A percentile compares a stretch with the other conserved stretches of the same genome.
These are phyloP conservation scores for Cyberlindnera veronae DNA, from an alignment of 805 yeast species.

Conservation along the genomic window DNA sequence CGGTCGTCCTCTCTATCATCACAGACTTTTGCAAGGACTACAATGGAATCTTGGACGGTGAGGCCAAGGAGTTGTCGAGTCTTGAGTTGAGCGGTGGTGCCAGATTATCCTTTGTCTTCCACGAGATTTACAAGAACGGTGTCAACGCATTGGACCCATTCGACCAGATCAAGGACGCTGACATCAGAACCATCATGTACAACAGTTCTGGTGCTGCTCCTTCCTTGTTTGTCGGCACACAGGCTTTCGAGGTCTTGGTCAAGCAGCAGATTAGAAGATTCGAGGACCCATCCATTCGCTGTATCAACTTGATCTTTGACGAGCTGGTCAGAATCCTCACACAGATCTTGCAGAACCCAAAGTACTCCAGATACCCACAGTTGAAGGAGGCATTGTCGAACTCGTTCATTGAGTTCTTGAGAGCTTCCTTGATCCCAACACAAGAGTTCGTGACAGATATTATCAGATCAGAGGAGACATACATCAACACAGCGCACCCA, in stretches of 20 bases:
- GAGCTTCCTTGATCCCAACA: conserved; percentile 80
- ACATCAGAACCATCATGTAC: conserved; percentile 94
- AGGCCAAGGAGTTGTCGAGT: conserved; percentile 81
- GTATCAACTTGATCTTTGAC: conserved; percentile 88
- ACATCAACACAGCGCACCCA: conserved; percentile 97
- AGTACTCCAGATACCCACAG: conserved; percentile 84
- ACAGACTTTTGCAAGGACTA: conserved; percentile 92
- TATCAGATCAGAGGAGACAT: conserved; percentile 83
- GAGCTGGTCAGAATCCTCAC: conserved; percentile 83
- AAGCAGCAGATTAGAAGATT: conserved; percentile 91
- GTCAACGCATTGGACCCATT: conserved; percentile 90
- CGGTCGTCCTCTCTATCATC: conserved; percentile 84
- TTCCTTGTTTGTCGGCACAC: conserved; percentile 93
- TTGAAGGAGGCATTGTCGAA: conserved; percentile 83
- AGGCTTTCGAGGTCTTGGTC: conserved; percentile 93
- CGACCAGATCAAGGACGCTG: conserved; percentile 93
- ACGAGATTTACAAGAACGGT: conserved; percentile 93
- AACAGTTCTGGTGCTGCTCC: conserved; percentile 97
- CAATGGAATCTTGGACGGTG: conserved; percentile 87
- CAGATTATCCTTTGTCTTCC: conserved; percentile 93
- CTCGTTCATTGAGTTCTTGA: conserved; percentile 73
- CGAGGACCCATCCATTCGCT: conserved; percentile 88
- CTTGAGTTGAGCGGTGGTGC: conserved; percentile 97
- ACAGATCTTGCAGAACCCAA: conserved; percentile 77
- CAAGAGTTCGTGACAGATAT: conserved; percentile 80